A percentile compares a stretch with the other conserved stretches of the same genome.
Conservation (phyloP, 129 eudicot genomes). For the Artemisia annua region DNA sequence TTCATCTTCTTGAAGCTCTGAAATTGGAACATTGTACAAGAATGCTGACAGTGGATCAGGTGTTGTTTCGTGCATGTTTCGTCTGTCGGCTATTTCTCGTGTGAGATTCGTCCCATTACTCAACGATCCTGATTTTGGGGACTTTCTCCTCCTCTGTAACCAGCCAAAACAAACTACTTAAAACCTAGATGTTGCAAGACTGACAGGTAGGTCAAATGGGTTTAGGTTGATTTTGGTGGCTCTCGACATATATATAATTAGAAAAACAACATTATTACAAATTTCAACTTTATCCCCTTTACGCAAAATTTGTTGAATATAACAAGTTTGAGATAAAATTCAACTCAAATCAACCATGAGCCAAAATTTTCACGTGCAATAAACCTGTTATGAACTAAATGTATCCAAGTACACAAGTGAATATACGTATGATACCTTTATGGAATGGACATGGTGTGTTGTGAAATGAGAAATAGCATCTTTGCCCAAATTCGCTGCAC, state of each 20-base stretch:
- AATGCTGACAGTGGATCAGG: slow-evolving; percentile 83
- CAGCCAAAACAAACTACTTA: slow-evolving; percentile 8
- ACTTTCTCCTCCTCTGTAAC: slow-evolving; percentile 60
- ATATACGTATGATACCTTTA: slow-evolving; percentile 53
- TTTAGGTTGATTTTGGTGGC: not conserved
- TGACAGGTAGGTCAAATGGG: not conserved
- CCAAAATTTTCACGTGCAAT: no score
- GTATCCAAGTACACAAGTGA: not conserved
- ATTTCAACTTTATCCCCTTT: not conserved
- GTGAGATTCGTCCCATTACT: slow-evolving; percentile 38
- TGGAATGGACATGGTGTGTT: slow-evolving; percentile 73
- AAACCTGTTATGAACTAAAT: not conserved
- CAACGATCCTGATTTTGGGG: slow-evolving; percentile 65
- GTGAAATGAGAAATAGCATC: slow-evolving; percentile 73
- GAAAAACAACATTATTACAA: not conserved
- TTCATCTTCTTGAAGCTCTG: slow-evolving; percentile 34
- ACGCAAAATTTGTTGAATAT: not conserved
- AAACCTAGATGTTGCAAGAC: not conserved
- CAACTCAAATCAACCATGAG: not conserved
- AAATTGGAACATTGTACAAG: slow-evolving; percentile 41
- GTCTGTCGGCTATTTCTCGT: slow-evolving; percentile 37
- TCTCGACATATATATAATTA: no score
- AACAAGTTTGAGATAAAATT: not conserved
- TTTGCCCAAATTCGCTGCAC: slow-evolving; percentile 87
- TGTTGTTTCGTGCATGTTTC: slow-evolving; percentile 45